Conservation (phyloP, 2,329 filamentous ascomycete species). For the Claviceps spartinae region DNA sequence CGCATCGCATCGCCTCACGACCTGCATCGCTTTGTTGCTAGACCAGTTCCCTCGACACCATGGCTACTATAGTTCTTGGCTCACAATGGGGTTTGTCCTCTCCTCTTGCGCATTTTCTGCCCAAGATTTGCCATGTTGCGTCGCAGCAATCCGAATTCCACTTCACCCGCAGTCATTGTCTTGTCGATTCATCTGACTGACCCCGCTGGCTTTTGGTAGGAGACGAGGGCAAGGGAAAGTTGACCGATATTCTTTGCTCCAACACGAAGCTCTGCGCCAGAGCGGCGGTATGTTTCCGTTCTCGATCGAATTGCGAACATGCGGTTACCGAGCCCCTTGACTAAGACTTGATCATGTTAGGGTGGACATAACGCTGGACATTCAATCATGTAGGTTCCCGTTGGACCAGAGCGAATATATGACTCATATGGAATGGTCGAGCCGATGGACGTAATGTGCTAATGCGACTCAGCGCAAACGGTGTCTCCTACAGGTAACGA, state of each 20-base stretch:
- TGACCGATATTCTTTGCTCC: slow-evolving; percentile 20
- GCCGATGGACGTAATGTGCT: background rate
- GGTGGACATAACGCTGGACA: slow-evolving; percentile 19
- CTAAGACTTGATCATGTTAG: slow-evolving; percentile 8
- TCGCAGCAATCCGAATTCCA: background rate
- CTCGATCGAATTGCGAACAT: slow-evolving; percentile 9
- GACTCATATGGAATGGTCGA: too few relatives aligned
- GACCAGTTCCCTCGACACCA: background rate
- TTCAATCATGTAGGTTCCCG: slow-evolving; percentile 9
- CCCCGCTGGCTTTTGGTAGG: slow-evolving; percentile 10
- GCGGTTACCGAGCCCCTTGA: slow-evolving; percentile 4
- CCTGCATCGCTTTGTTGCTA: background rate
- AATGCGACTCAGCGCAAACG: slow-evolving; percentile 11
- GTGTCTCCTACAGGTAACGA: slow-evolving; percentile 22
- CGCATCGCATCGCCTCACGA: background rate
- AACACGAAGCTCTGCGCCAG: slow-evolving; percentile 20
- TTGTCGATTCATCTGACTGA: slow-evolving; percentile 5
- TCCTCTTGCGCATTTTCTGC: background rate
- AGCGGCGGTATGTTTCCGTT: slow-evolving; percentile 12
- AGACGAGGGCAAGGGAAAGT: slow-evolving; percentile 26
- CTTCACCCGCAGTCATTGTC: background rate
- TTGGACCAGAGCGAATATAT: background rate
- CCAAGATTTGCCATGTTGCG: background rate
- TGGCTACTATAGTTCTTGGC: slow-evolving; percentile 15
- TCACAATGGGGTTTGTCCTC: slow-evolving; percentile 24